Base-by-base conservation (phyloP, 2,329 filamentous ascomycete genomes). In the Colletotrichum gigasporum region DNA sequence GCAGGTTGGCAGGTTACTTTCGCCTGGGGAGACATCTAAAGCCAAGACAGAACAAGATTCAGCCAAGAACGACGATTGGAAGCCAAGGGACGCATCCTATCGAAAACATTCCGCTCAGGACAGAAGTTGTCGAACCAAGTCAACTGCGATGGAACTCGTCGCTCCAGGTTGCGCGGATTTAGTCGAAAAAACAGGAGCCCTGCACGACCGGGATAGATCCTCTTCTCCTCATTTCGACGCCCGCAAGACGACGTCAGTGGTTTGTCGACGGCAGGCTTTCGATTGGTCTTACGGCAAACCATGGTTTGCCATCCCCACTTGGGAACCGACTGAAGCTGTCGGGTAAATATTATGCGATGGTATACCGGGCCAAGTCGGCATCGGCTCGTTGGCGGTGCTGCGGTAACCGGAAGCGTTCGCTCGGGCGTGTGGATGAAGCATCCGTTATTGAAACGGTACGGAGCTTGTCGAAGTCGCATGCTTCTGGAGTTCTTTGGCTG, bases 221-320 rank as follows among this genome's bases (percentile, higher is more conserved):
- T 22, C 10, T 41, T 28, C 58, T 56, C 20, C 42, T 62, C 52
- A 48, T 56, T 34, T 11, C 26, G 7, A 55, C 24, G 32, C 41
- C 51, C 11, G 51, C 58, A 47, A 18, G 52, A 35, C 45, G 52
- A 57, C 58, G 34, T 50, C 42, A 50, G 12, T 28, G 34, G 22
- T 18, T 41, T 20, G n/a, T 41, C 6, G 6, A 57, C 44, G 28
- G 20, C 16, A 28, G 20, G 34, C 3, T 34, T 42, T 12, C 34
- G n/a, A 57, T 62, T 62, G 52, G 58, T 35, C 52, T 57, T 16
- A 9, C 20, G n/a, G 18, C 14, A 18, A 35, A 16, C 18, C 16
- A 7, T n/a, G 3, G 20, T 16, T 12, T 41, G 18, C 35, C 28
- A 20, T 48, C 11, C 12, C 59, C 52, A 58, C 24, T 3, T 61